Percentiles rank a stretch among this genome's conserved stretches.
Evolutionary conservation across 768 basidiomycete genomes (phyloP).

Genomic region (Multifurca ochricompacta): DNA sequence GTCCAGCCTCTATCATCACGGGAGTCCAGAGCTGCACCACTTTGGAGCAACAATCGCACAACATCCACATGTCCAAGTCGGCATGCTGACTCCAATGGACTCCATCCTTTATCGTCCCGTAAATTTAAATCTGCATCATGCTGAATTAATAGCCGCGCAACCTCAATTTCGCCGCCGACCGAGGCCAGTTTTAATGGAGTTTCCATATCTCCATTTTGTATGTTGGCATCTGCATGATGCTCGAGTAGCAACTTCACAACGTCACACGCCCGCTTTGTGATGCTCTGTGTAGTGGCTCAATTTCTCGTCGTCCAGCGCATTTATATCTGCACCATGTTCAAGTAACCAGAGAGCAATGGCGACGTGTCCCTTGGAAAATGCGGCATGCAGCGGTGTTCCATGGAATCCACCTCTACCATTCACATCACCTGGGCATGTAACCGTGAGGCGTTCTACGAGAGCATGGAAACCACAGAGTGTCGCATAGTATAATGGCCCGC

Average conservation of each 20-base stretch:
- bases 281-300: not conserved
- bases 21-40: no score
- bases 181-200: not conserved
- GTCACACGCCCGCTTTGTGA: not conserved
- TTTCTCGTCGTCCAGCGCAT: not conserved
- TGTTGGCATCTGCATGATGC: not conserved
- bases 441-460: not conserved
- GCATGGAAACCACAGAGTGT: not conserved
- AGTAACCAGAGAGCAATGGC: not conserved
- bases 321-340: not conserved
- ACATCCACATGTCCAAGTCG: not conserved
- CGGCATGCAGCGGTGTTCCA: not conserved
- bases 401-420: not conserved
- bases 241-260: not conserved
- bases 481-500: not conserved
- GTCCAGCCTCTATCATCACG: no score
- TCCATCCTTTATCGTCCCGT: no score
- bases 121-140: not conserved
- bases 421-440: not conserved
- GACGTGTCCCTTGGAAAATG: not conserved
- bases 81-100: not conserved
- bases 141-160: not conserved
- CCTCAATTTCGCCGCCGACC: not conserved
- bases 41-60: no score
- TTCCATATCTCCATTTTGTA: fast-evolving